phyloP scores from a whole-genome alignment of 768 basidiomycete species.

The Boletellus sp. region DNA sequence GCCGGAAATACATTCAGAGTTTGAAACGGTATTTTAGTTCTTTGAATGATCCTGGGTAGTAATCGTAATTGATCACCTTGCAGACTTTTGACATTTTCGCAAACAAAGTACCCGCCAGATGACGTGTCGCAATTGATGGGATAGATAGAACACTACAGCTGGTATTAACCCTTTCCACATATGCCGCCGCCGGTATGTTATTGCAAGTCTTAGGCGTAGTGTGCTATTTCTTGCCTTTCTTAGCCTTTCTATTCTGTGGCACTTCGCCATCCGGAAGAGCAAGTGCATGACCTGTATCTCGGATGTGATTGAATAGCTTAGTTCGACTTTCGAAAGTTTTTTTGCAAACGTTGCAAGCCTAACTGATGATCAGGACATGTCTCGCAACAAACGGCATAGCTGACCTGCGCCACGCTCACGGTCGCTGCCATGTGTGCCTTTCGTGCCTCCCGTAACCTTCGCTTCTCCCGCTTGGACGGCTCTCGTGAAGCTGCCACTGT shows the following conservation, averaged over 20 bases:
- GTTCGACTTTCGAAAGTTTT: slow-evolving; percentile 62
- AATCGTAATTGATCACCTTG: slow-evolving; percentile 5
- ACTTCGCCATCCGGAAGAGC: slow-evolving; percentile 35
- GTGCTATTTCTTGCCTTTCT: slow-evolving; percentile 23
- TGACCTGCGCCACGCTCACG: slow-evolving; percentile 6
- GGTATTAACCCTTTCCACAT: slow-evolving; percentile 1
- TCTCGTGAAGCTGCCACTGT: slow-evolving; percentile 22
- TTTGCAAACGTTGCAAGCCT: slow-evolving; percentile 70
- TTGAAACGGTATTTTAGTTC: slow-evolving; percentile 74
- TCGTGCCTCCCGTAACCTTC: slow-evolving; percentile 73
- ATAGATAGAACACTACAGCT: slow-evolving; percentile 28
- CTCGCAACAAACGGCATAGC: slow-evolving; percentile 1
- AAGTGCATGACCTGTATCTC: slow-evolving; percentile 65
- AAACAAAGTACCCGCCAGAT: slow-evolving; percentile 92
- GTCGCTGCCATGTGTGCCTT: slow-evolving; percentile 37
- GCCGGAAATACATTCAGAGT: slow-evolving; percentile 97
- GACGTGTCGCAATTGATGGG: slow-evolving; percentile 94
- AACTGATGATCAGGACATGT: slow-evolving; percentile 8
- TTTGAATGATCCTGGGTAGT: background rate
- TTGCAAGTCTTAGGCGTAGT: slow-evolving; percentile 4
- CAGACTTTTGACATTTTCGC: slow-evolving; percentile 91
- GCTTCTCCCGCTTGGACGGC: slow-evolving; percentile 76
- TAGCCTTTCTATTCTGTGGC: slow-evolving; percentile 34
- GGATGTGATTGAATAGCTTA: slow-evolving; percentile 72
- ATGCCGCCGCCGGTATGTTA: slow-evolving; percentile 6